Percentiles rank a stretch among this genome's conserved stretches.
Evolutionary conservation across 345 rosid species (phyloP).

Genomic region (Aegle marmelos): DNA sequence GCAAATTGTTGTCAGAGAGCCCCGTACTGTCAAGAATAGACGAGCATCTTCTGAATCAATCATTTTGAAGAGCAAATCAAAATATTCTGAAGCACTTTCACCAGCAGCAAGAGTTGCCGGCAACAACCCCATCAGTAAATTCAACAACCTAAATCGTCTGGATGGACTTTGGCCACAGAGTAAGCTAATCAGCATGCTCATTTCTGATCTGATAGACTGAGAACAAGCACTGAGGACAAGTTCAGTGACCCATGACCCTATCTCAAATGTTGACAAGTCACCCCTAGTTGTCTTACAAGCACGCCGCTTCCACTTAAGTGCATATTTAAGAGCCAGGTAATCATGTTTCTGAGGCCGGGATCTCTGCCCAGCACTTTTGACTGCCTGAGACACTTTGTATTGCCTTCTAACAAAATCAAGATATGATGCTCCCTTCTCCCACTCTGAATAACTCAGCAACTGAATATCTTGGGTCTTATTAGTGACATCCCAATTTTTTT

Average conservation of each 20-base stretch:
- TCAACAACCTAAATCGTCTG: conserved; percentile 73
- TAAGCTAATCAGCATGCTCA: conserved; percentile 88
- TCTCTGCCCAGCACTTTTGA: conserved; percentile 64
- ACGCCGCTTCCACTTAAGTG: conserved; percentile 84
- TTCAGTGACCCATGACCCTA: conserved; percentile 97
- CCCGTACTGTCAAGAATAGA: conserved; percentile 87
- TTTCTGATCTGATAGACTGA: conserved; percentile 94
- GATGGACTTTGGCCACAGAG: conserved; percentile 84
- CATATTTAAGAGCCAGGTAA: conserved; percentile 82
- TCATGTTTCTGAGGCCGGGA: conserved; percentile 76
- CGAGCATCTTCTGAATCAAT: conserved; percentile 86
- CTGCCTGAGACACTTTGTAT: conserved; percentile 79
- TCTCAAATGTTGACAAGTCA: conserved; percentile 73
- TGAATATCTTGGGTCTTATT: conserved; percentile 74
- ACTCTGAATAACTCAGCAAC: conserved; percentile 87
- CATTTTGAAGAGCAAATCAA: conserved; percentile 92
- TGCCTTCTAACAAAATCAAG: conserved; percentile 98
- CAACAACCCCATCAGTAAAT: conserved; percentile 72
- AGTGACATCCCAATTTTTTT: conserved; percentile 62
- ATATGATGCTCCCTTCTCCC: conserved; percentile 98
- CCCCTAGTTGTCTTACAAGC: conserved; percentile 56
- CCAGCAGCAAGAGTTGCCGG: conserved; percentile 92
- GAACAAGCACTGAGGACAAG: conserved; percentile 98
- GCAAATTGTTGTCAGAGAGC: conserved; percentile 77
- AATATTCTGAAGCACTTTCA: conserved; percentile 94